Conservation (phyloP, 805 yeast genomes). For the Saccharomycopsis oosterbeekiorum region DNA sequence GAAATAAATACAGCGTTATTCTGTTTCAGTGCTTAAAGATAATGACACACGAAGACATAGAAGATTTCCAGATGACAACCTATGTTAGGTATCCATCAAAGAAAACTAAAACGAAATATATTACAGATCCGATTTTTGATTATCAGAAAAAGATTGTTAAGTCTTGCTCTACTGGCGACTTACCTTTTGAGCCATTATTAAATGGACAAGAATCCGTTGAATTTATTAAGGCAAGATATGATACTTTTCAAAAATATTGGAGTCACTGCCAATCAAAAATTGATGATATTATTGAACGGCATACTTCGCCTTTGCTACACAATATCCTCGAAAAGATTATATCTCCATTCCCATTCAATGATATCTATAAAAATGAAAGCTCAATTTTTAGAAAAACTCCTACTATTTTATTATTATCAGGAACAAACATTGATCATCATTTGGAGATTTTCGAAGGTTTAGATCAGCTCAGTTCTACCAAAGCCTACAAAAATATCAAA, state of each 20-base stretch:
- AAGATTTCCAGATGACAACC: conserved; percentile 8
- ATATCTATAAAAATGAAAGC: neutral
- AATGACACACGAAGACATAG: neutral
- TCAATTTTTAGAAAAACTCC: conserved; percentile 2
- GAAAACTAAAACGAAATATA: neutral
- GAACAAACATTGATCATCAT: conserved; percentile 15
- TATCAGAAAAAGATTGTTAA: neutral
- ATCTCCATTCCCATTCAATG: neutral
- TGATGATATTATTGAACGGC: neutral
- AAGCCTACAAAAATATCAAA: neutral
- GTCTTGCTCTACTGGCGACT: neutral
- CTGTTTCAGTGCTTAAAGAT: neutral
- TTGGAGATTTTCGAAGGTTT: conserved; percentile 3
- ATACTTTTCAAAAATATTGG: conserved; percentile 8
- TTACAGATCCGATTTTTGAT: neutral
- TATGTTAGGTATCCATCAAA: conserved; percentile 5
- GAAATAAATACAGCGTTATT: neutral
- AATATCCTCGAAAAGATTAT: conserved; percentile 1
- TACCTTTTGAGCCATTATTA: conserved; percentile 4
- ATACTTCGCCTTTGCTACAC: conserved; percentile 6
- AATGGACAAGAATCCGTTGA: neutral
- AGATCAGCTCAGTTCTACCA: neutral
- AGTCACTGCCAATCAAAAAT: neutral
- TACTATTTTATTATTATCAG: conserved; percentile 10
- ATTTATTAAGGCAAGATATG: neutral